These are phyloP conservation scores for Sorghum bicolor DNA, from an alignment of 176 grass and related monocot genomes.

Conservation along the genomic window DNA sequence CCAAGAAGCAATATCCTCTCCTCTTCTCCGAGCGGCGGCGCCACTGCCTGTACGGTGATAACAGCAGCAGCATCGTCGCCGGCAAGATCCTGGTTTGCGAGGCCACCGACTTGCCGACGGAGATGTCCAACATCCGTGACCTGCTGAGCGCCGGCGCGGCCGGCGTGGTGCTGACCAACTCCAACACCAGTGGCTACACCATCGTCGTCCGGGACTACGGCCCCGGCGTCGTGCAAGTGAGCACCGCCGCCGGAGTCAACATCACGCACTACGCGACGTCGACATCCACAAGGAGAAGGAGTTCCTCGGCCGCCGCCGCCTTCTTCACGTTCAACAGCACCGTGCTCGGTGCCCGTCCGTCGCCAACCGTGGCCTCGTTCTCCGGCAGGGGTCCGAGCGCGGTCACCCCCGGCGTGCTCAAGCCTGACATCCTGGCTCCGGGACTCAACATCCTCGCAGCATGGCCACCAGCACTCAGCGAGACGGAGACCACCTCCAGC, in stretches of 20 bases:
- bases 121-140: background rate
- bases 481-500: no score
- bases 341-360: background rate
- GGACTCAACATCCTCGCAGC: conserved; percentile 58
- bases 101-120: background rate
- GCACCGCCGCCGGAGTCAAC: background rate
- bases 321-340: conserved; percentile 19
- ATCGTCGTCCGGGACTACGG: background rate
- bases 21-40: background rate
- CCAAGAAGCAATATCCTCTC: background rate
- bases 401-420: conserved; percentile 25
- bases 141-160: background rate
- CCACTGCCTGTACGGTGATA: background rate
- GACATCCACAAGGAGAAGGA: background rate
- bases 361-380: conserved; percentile 26
- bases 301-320: background rate
- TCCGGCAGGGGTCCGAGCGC: conserved; percentile 41
- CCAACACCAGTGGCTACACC: background rate
- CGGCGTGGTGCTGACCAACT: conserved; percentile 26
- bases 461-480: background rate
- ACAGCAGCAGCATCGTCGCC: background rate
- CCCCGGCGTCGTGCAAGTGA: conserved; percentile 11
- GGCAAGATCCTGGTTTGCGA: conserved; percentile 30
- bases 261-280: background rate
- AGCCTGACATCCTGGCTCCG: conserved; percentile 51